Conservation (phyloP, 306 rosid genomes). For the Prunus mira region DNA sequence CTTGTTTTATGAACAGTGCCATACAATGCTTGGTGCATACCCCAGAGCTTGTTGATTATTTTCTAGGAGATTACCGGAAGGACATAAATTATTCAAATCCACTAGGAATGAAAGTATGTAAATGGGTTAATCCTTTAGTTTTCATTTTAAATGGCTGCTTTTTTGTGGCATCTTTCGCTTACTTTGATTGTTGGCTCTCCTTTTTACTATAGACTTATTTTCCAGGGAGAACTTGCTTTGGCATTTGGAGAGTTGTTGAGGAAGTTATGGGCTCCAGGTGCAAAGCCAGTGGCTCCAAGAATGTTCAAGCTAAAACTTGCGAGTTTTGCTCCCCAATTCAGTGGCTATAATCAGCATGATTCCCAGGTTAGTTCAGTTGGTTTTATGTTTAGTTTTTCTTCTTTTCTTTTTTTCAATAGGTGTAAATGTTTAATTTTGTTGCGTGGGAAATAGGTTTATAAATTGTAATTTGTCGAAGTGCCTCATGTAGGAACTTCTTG, state of each 20-base stretch:
- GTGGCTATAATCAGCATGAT: constrained; percentile 86
- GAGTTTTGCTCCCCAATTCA: constrained; percentile 78
- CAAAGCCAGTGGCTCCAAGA: constrained; percentile 58
- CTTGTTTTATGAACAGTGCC: constrained; percentile 93
- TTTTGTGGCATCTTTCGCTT: background rate
- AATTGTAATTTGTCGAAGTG: constrained; percentile 20
- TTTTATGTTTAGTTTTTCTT: constrained; percentile 3
- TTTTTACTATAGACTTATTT: constrained; percentile 3
- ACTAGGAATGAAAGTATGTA: constrained; percentile 75
- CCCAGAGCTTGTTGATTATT: constrained; percentile 69
- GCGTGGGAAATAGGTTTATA: constrained; percentile 14
- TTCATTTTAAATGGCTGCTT: constrained; percentile 6
- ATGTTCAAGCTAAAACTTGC: constrained; percentile 64
- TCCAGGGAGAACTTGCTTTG: constrained; percentile 87
- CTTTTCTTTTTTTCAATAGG: constrained; percentile 6
- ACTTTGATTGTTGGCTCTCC: background rate
- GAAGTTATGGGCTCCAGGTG: constrained; percentile 76
- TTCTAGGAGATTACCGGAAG: constrained; percentile 65
- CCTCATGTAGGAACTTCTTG: constrained; percentile 75
- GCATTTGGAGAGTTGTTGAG: constrained; percentile 85
- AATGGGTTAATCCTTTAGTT: constrained; percentile 6
- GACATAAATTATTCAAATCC: constrained; percentile 83
- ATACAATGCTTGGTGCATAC: constrained; percentile 89
- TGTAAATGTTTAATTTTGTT: constrained; percentile 15
- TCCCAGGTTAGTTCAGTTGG: constrained; percentile 62